phyloP scores from a whole-genome alignment of 208 protist species.

The Leishmania lainsoni region DNA sequence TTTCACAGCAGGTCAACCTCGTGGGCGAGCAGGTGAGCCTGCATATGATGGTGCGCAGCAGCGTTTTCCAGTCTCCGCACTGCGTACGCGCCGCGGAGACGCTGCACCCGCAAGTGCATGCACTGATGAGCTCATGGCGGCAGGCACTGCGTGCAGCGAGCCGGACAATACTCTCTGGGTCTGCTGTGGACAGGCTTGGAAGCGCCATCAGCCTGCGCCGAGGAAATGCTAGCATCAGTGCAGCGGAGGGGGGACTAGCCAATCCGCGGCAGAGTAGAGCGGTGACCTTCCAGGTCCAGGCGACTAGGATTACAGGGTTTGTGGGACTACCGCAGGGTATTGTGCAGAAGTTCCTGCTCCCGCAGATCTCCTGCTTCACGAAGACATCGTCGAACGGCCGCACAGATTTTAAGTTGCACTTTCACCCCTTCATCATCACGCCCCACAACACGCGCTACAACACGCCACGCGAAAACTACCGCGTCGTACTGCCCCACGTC shows the following conservation, averaged over 20 bases:
- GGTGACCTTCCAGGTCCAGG: conserved; percentile 51
- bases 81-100: conserved; percentile 59
- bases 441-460: conserved; percentile 39
- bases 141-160: conserved; percentile 23
- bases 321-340: conserved; percentile 65
- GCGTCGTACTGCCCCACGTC: conserved; percentile 67
- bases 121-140: conserved; percentile 66
- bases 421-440: conserved; percentile 76
- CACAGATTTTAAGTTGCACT: conserved; percentile 61
- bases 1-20: conserved; percentile 51
- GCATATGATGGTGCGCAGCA: conserved; percentile 52
- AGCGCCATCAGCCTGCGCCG: background rate
- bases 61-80: conserved; percentile 53
- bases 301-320: conserved; percentile 55
- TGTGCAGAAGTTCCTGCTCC: conserved; percentile 54
- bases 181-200: background rate
- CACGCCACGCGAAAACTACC: conserved; percentile 39
- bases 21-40: conserved; percentile 62
- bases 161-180: conserved; percentile 13
- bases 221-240: background rate
- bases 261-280: conserved; percentile 11
- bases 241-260: background rate
- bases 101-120: conserved; percentile 74
- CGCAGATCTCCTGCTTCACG: conserved; percentile 61
- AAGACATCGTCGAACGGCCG: conserved; percentile 70